Evolutionary conservation across 2,329 filamentous ascomycete genomes (phyloP).

Genomic region (Phyllosticta citriasiana): DNA sequence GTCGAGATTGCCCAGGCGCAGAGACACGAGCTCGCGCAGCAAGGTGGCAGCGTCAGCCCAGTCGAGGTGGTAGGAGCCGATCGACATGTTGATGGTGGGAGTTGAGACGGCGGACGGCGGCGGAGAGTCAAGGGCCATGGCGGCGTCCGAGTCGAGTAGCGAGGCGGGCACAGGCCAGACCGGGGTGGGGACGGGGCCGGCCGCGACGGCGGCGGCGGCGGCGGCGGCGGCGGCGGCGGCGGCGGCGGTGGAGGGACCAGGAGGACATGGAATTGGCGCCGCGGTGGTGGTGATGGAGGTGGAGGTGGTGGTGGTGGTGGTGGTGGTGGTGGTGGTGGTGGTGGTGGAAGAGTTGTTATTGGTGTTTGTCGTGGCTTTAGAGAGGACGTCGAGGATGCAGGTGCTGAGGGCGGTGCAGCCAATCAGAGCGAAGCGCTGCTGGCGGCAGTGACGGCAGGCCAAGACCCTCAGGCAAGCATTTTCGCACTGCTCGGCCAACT

Average conservation of each 20-base stretch:
- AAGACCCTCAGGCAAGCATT: not conserved
- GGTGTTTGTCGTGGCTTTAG: not conserved
- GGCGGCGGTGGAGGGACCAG: not conserved
- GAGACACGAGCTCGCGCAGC: not conserved
- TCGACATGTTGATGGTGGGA: not conserved
- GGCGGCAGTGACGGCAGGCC: not conserved
- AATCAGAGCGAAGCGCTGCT: not conserved
- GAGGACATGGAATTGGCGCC: not conserved
- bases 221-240: no score
- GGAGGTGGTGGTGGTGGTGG: not conserved
- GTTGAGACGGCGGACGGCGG: not conserved
- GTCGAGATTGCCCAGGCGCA: not conserved
- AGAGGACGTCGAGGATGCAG: not conserved
- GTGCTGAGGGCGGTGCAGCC: not conserved
- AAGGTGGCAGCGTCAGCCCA: not conserved
- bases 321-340: not conserved
- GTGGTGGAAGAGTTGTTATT: not conserved
- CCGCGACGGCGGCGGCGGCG: no score
- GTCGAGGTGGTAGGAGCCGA: not conserved
- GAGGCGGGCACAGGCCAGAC: not conserved
- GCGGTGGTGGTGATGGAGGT: not conserved
- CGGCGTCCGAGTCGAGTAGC: not conserved
- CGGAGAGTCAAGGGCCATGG: not conserved
- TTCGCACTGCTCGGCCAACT: not conserved
- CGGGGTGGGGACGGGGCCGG: not conserved